These are phyloP conservation scores for Pyrenophora tritici-repentis DNA, from an alignment of 2,329 filamentous ascomycete species.

Conservation along the genomic window DNA sequence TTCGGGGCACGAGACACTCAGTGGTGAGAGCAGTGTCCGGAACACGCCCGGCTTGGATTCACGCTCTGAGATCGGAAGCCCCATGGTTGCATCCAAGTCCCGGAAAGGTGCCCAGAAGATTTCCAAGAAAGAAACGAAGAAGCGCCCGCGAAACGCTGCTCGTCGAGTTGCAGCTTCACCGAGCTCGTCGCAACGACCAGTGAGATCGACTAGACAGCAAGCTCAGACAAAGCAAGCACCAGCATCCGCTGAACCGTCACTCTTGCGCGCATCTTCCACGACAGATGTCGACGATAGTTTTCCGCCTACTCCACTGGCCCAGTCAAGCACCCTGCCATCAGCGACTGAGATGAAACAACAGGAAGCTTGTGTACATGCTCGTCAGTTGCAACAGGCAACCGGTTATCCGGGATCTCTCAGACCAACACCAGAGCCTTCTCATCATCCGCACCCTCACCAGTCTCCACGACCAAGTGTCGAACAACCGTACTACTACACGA, in stretches of 20 bases:
- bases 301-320: not conserved
- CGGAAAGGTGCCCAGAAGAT: no score
- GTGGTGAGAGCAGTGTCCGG: no score
- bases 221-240: not conserved
- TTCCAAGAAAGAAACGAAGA: not conserved
- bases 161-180: not conserved
- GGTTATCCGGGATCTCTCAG: not conserved
- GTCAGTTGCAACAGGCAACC: not conserved
- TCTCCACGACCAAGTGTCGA: no score
- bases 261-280: constrained; percentile 6
- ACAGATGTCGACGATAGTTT: constrained; percentile 7
- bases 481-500: no score
- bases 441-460: not conserved
- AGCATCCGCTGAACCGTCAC: not conserved
- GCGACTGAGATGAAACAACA: not conserved
- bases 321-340: not conserved
- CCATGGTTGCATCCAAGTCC: no score
- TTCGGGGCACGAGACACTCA: no score
- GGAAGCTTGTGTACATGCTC: not conserved
- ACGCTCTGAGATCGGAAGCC: no score
- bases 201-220: not conserved
- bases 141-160: not conserved
- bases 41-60: no score
- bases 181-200: not conserved
- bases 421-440: not conserved